Base-by-base conservation (phyloP, 2,329 filamentous ascomycete species). In the Cordyceps farinosa region DNA sequence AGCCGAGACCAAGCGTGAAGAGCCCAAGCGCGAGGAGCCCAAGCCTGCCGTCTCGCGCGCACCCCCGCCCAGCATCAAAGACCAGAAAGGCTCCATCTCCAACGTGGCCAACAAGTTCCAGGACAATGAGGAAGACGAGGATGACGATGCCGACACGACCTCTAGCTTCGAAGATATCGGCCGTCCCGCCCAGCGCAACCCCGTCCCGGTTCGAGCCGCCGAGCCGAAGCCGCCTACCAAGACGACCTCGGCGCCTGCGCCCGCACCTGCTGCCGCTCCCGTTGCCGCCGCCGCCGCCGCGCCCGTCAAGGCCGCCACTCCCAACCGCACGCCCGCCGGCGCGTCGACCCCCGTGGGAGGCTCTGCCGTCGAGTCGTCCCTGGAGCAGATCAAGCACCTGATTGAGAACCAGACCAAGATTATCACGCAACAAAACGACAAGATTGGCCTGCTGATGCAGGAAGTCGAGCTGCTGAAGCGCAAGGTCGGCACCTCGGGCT, bases 121-220 rank as follows among this genome's bases (percentile, higher is more conserved):
- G 69, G 92, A 96, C 73, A 81, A 84, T 29, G 79, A 80, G 32
- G 85, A 87, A 0, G 84, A 84, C n/a, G 83, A 84, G 1, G 83
- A 87, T 11, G 85, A 84, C 27, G 84, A 86, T 1, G 82, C 84
- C 2, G 63, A 62, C 53, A 89, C 91, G 64, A 83, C 84, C 34
- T 94, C 91, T 1, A 91, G 89, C 77, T 97, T 97, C 68, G 93
- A 97, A 73, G 92, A 97, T 72, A 84, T 95, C 38, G 76, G 89
- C 38, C 92, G 91, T 72, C 90, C 91, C 27, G 78, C 85, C 11
- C 89, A 91, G 69, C 88, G 90, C 53, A 78, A 78, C 29, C 70
- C 77, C 50, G 69, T 74, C 29, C 74, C 76, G 27, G 64, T 73
- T 53, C 74, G 73, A 34, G 70, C 63, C n/a, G 58, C 52, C 13